Evolutionary conservation across 805 yeast genomes (phyloP), one percentile per base, ranked within the genome.

Genomic region (Lipomyces orientalis): DNA sequence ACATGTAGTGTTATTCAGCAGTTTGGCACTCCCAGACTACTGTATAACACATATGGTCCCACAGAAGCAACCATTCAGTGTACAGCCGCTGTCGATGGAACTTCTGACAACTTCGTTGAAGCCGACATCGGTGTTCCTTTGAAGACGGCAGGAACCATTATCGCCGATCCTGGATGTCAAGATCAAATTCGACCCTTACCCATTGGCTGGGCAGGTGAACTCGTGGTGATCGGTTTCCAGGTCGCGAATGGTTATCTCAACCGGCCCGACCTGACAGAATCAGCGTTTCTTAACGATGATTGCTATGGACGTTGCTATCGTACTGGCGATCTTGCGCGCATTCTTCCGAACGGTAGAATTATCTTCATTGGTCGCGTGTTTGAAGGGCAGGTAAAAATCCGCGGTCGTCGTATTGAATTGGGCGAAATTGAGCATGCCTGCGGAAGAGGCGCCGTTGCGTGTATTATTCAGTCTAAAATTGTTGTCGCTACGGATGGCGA

Each of bases 381-480:
- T 52, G 78, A 75, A 25, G 75, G 72, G 22, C 78, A 76, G 51
- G 76, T 76, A n/a, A 76, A 76, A 62, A 55, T 76, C 7, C 72
- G 75, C 7, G 78, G 78, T 5, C 77, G 75, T n/a, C 67, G 78
- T 19, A 68, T 76, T 22, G 78, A 76, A 43, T 69, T 76, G 5
- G 77, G 76, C 1, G 78, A 76, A 59, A 74, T 76, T 29, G 78
- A 76, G 34, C 51, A 62, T 35, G 72, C 65, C 1, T 61, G 63
- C 19, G 63, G 49, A n/a, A 56, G 43, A 31, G 52, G 57, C 14
- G 65, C 65, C 10, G 60, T 64, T 12, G 72, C 70, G 6, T 54
- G 52, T 14, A 66, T 62, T 8, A 16, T 57, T 22, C 57, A 43
- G 12, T 57, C 51, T 34, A n/a, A 51, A 25, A 58, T 71, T 34